These are phyloP conservation scores for Stromatinia cepivora DNA, from an alignment of 2,329 filamentous ascomycete genomes.

Conservation along the genomic window DNA sequence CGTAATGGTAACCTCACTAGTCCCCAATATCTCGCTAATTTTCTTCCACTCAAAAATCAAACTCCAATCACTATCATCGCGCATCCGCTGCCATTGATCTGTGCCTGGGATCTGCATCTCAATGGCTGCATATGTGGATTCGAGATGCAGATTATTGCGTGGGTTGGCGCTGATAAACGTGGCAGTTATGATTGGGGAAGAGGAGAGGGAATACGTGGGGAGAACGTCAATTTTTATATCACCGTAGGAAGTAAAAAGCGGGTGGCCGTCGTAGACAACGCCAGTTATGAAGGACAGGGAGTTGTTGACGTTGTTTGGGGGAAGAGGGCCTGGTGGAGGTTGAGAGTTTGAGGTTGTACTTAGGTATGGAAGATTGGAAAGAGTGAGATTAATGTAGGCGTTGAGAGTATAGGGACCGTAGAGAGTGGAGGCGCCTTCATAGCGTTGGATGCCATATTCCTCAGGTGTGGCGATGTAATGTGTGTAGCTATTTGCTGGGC, in stretches of 20 bases:
- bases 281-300: conserved; percentile 78
- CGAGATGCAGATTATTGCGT: conserved; percentile 79
- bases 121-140: conserved; percentile 74
- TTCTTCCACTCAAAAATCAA: conserved; percentile 79
- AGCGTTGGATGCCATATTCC: conserved; percentile 81
- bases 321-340: conserved; percentile 57
- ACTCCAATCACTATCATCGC: conserved; percentile 79
- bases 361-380: conserved; percentile 70
- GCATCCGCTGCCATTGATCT: conserved; percentile 63
- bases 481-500: conserved; percentile 87
- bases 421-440: conserved; percentile 92
- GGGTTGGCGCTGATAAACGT: conserved; percentile 87
- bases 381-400: conserved; percentile 83
- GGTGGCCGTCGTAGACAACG: conserved; percentile 72
- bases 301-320: conserved; percentile 75
- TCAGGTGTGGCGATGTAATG: conserved; percentile 75
- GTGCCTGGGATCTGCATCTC: conserved; percentile 56
- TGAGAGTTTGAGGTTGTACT: conserved; percentile 48
- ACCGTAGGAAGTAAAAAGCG: conserved; percentile 69
- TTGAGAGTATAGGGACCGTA: conserved; percentile 80
- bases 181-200: conserved; percentile 54
- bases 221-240: conserved; percentile 58
- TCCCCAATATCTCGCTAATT: conserved; percentile 66
- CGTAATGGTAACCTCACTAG: conserved; percentile 73
- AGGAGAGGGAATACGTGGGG: conserved; percentile 59